A percentile compares a stretch with the other conserved stretches of the same genome.
These are phyloP conservation scores for Halenospora varia DNA, from an alignment of 495 filamentous ascomycete species.

Conservation along the genomic window DNA sequence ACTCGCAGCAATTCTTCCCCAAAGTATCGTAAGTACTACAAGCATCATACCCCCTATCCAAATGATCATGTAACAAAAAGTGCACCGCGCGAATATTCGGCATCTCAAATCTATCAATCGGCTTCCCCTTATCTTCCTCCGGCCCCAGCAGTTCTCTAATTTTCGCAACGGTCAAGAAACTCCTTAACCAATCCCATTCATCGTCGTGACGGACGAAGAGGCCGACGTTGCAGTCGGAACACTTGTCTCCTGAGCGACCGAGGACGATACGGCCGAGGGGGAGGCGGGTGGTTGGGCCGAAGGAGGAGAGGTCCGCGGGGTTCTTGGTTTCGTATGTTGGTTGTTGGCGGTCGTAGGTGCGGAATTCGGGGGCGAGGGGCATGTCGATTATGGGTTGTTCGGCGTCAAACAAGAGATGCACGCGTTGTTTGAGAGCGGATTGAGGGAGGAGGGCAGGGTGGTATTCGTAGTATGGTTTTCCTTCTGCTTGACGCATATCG, in stretches of 20 bases:
- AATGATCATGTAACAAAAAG: constrained; percentile 49
- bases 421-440: constrained; percentile 22
- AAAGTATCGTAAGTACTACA: constrained; percentile 46
- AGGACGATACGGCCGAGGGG: constrained; percentile 28
- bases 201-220: constrained; percentile 47
- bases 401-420: constrained; percentile 20
- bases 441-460: constrained; percentile 29
- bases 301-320: constrained; percentile 4
- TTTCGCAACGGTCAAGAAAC: constrained; percentile 34
- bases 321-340: constrained; percentile 2
- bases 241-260: constrained; percentile 50
- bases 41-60: constrained; percentile 48
- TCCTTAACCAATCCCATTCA: constrained; percentile 47
- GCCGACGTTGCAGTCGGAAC: constrained; percentile 47
- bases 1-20: constrained; percentile 55
- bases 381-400: constrained; percentile 11
- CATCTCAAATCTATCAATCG: constrained; percentile 46
- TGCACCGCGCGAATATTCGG: constrained; percentile 39
- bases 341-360: constrained; percentile 1
- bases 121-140: constrained; percentile 30
- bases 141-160: constrained; percentile 29
- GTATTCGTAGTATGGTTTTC: constrained; percentile 30
- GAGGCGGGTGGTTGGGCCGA: constrained; percentile 19
- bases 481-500: constrained; percentile 26
- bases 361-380: not conserved